phyloP scores from a whole-genome alignment of 1,139 yeast species.

The Kodamaea sp. region DNA sequence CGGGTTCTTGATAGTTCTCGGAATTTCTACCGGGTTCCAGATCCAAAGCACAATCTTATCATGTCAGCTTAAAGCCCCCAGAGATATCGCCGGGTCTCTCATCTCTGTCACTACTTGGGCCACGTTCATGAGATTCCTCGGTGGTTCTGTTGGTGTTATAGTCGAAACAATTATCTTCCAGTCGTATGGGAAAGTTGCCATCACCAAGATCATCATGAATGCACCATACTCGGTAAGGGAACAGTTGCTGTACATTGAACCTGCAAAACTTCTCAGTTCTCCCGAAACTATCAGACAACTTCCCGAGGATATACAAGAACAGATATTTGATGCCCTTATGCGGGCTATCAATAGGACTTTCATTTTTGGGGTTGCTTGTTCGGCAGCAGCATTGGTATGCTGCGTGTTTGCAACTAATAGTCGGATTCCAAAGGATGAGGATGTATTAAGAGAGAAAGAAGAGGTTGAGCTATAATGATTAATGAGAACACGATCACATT shows the following conservation, averaged over 20 bases:
- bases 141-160: constrained; percentile 21
- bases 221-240: constrained; percentile 6
- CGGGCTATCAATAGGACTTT: constrained; percentile 39
- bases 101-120: constrained; percentile 21
- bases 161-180: constrained; percentile 19
- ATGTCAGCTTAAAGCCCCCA: constrained; percentile 25
- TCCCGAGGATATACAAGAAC: constrained; percentile 20
- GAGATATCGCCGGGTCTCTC: constrained; percentile 19
- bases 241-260: constrained; percentile 17
- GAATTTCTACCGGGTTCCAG: constrained; percentile 22
- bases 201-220: constrained; percentile 8
- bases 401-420: constrained; percentile 21
- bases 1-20: constrained; percentile 21
- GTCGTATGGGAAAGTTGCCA: constrained; percentile 5
- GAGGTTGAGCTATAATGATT: no score
- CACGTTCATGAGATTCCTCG: constrained; percentile 20
- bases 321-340: constrained; percentile 34
- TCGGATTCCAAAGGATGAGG: constrained; percentile 18
- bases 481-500: no score
- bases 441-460: constrained; percentile 9
- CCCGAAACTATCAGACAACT: constrained; percentile 16
- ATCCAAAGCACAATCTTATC: constrained; percentile 22
- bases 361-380: constrained; percentile 38
- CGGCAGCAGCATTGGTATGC: constrained; percentile 30
- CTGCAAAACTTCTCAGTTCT: constrained; percentile 6